A percentile compares a stretch with the other conserved stretches of the same genome.
These are phyloP conservation scores for Jatropha podagrica DNA, from an alignment of 441 rosid species.

Conservation along the genomic window DNA sequence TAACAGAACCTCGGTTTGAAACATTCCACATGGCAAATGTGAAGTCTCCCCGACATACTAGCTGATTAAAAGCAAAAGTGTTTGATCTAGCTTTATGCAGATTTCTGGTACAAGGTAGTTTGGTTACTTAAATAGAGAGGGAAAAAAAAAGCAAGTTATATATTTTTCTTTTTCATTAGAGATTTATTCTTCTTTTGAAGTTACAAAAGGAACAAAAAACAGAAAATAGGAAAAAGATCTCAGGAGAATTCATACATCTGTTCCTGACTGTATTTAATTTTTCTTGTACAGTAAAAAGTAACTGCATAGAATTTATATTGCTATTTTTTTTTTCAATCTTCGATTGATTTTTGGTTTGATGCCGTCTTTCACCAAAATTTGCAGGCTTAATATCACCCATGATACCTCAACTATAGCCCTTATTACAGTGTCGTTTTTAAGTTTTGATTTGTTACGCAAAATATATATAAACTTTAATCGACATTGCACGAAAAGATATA, in stretches of 20 bases:
- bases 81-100: background rate
- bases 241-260: background rate
- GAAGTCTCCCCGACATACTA: slow-evolving; percentile 40
- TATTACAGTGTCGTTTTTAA: too few species aligned
- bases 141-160: slow-evolving; percentile 17
- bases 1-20: slow-evolving; percentile 85
- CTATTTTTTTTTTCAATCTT: background rate
- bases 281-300: background rate
- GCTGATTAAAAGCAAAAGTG: background rate
- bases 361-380: background rate
- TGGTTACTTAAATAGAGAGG: background rate
- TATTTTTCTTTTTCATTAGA: background rate
- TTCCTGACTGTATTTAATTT: background rate
- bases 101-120: slow-evolving; percentile 11
- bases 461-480: too few species aligned
- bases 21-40: slow-evolving; percentile 59
- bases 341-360: background rate
- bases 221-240: background rate
- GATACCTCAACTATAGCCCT: too few species aligned
- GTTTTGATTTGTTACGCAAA: too few species aligned
- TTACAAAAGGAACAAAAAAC: background rate
- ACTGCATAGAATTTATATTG: background rate
- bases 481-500: too few species aligned
- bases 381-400: too few species aligned
- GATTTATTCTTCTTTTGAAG: background rate